These are phyloP conservation scores for Penicillium steckii DNA, from an alignment of 495 filamentous ascomycete genomes.

Conservation along the genomic window DNA sequence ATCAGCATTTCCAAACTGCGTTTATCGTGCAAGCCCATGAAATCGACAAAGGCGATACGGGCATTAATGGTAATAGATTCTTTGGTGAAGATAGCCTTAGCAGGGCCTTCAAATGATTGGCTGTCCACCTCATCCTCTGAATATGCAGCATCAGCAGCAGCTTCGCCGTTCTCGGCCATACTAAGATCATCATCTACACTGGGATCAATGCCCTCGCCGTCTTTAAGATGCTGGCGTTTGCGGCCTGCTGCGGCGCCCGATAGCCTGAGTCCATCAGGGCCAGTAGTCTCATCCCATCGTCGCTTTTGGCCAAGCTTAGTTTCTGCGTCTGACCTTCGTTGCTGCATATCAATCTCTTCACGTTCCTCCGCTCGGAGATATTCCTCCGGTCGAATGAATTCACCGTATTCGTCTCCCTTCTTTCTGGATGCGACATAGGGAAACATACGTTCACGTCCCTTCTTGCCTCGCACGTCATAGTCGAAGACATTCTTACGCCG, in stretches of 20 bases:
- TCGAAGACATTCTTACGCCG: conserved; percentile 85
- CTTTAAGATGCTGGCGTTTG: conserved; percentile 47
- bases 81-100: conserved; percentile 63
- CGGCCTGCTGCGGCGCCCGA: conserved; percentile 30
- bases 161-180: conserved; percentile 40
- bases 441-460: conserved; percentile 90
- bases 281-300: conserved; percentile 76
- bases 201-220: conserved; percentile 44
- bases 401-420: conserved; percentile 87
- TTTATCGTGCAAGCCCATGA: conserved; percentile 88
- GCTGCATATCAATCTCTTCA: conserved; percentile 70
- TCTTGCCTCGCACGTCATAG: conserved; percentile 89
- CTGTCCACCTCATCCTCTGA: conserved; percentile 49
- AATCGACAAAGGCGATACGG: conserved; percentile 84
- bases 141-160: conserved; percentile 46
- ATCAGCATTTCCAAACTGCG: conserved; percentile 91
- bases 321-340: conserved; percentile 49
- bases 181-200: conserved; percentile 40
- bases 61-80: conserved; percentile 64
- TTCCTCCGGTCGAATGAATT: conserved; percentile 88
- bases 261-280: conserved; percentile 35
- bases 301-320: conserved; percentile 86
- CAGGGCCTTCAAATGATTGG: conserved; percentile 61
- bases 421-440: conserved; percentile 78
- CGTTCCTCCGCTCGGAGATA: conserved; percentile 91